A percentile compares a stretch with the other conserved stretches of the same genome.
Conservation (phyloP, 2,329 filamentous ascomycete species). For the Onygenales sp. region DNA sequence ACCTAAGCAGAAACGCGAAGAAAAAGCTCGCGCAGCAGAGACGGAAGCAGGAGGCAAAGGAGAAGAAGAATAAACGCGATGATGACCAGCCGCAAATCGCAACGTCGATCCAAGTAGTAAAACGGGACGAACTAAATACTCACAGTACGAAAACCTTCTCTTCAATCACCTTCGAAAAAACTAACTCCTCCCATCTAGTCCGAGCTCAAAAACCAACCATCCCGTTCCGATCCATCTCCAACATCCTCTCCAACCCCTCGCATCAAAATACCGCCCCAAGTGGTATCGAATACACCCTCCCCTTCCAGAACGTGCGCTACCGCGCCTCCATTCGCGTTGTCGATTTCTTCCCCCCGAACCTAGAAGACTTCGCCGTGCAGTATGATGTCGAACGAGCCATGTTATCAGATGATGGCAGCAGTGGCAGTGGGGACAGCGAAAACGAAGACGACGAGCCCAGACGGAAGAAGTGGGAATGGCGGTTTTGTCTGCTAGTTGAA, state of each 20-base stretch:
- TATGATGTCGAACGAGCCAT: conserved; percentile 42
- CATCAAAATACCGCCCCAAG: conserved; percentile 39
- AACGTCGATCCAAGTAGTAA: conserved; percentile 8
- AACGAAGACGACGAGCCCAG: conserved; percentile 5
- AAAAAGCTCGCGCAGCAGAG: conserved; percentile 10
- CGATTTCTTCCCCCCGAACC: conserved; percentile 62
- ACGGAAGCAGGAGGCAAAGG: conserved; percentile 19
- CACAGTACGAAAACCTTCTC: conserved; percentile 28
- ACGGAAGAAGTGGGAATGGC: conserved; percentile 62
- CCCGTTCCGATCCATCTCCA: conserved; percentile 29
- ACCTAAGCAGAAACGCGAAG: not conserved
- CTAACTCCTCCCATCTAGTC: conserved; percentile 29
- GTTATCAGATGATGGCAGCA: conserved; percentile 33
- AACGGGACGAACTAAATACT: conserved; percentile 25
- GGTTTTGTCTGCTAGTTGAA: conserved; percentile 70
- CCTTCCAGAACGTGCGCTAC: conserved; percentile 68
- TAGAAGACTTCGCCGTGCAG: conserved; percentile 60
- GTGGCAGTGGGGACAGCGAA: conserved; percentile 18
- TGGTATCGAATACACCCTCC: conserved; percentile 42
- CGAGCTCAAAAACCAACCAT: conserved; percentile 36
- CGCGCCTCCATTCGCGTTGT: conserved; percentile 64
- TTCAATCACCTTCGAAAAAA: conserved; percentile 9
- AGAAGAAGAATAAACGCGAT: conserved; percentile 23
- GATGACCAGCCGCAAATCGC: conserved; percentile 16
- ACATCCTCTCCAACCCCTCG: conserved; percentile 40